Evolutionary conservation across 257 asterid species (phyloP).

Genomic region (Nicotiana noctiflora): DNA sequence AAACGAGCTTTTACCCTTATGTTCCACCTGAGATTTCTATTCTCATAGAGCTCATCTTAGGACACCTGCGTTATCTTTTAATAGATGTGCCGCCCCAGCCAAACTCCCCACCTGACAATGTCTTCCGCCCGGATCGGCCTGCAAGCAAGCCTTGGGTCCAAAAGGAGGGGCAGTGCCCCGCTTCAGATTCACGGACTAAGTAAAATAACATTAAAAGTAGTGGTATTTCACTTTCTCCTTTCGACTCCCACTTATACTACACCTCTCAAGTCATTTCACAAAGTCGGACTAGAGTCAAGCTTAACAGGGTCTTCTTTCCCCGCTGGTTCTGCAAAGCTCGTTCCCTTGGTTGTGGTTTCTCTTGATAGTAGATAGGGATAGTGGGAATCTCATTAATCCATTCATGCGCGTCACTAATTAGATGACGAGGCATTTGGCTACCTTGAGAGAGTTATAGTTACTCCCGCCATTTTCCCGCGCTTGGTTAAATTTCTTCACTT

Average conservation of each 20-base stretch:
- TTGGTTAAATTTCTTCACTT: constrained; percentile 39
- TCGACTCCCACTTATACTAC: constrained; percentile 11
- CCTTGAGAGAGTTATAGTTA: constrained; percentile 49
- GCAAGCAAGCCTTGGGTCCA: constrained; percentile 22
- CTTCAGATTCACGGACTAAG: constrained; percentile 28
- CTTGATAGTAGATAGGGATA: no score
- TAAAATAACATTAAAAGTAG: constrained; percentile 30
- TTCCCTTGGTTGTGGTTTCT: no score
- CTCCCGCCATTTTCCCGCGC: constrained; percentile 45
- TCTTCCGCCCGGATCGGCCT: constrained; percentile 29
- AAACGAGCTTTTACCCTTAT: no score
- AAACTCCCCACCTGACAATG: constrained; percentile 41
- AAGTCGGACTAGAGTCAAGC: no score
- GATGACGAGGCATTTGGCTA: constrained; percentile 43
- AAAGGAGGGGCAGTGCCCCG: constrained; percentile 21
- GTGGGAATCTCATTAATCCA: no score
- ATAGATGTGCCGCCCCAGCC: constrained; percentile 25
- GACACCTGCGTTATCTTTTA: no score
- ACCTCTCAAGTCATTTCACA: constrained; percentile 28
- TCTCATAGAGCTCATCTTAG: no score
- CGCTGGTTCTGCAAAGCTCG: no score
- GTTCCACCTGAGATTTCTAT: no score
- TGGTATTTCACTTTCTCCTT: constrained; percentile 26
- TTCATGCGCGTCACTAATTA: no score
- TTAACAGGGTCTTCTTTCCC: no score